Conservation (phyloP, 31 red algal genomes). For the Bonnemaisonia californica region DNA sequence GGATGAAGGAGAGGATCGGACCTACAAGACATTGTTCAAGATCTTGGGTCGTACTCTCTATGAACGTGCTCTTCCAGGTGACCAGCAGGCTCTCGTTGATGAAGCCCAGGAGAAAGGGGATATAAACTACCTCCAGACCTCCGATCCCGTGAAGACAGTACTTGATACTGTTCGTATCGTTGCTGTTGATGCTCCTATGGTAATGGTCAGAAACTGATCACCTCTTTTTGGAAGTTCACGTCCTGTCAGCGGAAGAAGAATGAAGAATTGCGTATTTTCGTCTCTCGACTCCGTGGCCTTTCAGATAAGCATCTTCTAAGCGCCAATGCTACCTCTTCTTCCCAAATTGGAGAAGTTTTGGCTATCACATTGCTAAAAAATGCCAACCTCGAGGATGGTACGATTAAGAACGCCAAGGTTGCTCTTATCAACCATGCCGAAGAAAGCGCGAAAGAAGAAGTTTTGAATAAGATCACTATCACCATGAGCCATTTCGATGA, state of each 20-base stretch:
- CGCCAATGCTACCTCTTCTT: slow-evolving; percentile 2
- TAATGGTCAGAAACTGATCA: slow-evolving; percentile 10
- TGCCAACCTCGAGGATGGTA: slow-evolving; percentile 4
- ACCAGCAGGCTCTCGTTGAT: slow-evolving; percentile 2
- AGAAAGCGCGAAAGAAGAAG: slow-evolving; percentile 1
- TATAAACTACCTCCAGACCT: slow-evolving; percentile 2
- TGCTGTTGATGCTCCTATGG: slow-evolving; percentile 18
- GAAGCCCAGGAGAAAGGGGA: not conserved
- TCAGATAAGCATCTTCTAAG: not conserved
- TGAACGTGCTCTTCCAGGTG: not conserved
- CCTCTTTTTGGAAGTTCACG: slow-evolving; percentile 4
- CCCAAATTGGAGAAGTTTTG: slow-evolving; percentile 34
- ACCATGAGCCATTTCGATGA: too few species aligned
- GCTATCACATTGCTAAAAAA: slow-evolving; percentile 57
- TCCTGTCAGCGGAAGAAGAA: not conserved
- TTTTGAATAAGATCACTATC: too few species aligned
- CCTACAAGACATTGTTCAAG: not conserved
- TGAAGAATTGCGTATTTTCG: slow-evolving; percentile 6
- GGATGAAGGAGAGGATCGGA: slow-evolving; percentile 16
- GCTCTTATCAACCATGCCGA: slow-evolving; percentile 13
- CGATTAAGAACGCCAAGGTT: slow-evolving; percentile 16
- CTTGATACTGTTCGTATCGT: not conserved
- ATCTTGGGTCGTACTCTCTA: slow-evolving; percentile 4
- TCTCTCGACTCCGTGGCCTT: slow-evolving; percentile 17
- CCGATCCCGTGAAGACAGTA: slow-evolving; percentile 21